Percentiles rank a stretch among this genome's conserved stretches.
Conservation (phyloP, 345 rosid genomes). For the Corchorus capsularis region DNA sequence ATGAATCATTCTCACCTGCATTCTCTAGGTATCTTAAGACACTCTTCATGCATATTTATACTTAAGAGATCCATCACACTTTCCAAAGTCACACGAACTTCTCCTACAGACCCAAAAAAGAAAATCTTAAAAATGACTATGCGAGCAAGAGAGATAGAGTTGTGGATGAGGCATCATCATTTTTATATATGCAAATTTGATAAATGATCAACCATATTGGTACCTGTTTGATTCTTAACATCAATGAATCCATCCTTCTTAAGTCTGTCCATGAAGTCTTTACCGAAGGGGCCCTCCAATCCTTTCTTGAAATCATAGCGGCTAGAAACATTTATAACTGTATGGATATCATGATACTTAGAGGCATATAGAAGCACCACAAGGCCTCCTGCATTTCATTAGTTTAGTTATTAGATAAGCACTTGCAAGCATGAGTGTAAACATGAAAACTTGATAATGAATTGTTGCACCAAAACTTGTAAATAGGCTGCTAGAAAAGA, state of each 20-base stretch:
- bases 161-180: not conserved
- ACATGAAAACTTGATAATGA: not conserved
- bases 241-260: slow-evolving; percentile 61
- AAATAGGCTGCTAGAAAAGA: slow-evolving; percentile 9
- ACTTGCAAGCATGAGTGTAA: not conserved
- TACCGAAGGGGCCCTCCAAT: slow-evolving; percentile 64
- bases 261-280: slow-evolving; percentile 50
- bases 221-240: slow-evolving; percentile 54
- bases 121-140: not conserved
- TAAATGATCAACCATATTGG: not conserved
- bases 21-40: slow-evolving; percentile 58
- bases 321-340: slow-evolving; percentile 73
- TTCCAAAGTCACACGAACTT: slow-evolving; percentile 58
- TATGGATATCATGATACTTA: slow-evolving; percentile 58
- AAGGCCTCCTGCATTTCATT: slow-evolving; percentile 59
- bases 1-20: slow-evolving; percentile 57
- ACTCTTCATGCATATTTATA: slow-evolving; percentile 65
- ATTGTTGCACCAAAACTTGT: not conserved
- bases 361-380: slow-evolving; percentile 90
- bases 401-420: not conserved
- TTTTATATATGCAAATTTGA: no score
- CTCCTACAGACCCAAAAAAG: slow-evolving; percentile 37
- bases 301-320: slow-evolving; percentile 74
- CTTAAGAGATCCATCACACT: slow-evolving; percentile 72
- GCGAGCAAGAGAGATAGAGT: not conserved